phyloP scores from a whole-genome alignment of 1,284 basidiomycete species.

The Fomitopsis pinicola region DNA sequence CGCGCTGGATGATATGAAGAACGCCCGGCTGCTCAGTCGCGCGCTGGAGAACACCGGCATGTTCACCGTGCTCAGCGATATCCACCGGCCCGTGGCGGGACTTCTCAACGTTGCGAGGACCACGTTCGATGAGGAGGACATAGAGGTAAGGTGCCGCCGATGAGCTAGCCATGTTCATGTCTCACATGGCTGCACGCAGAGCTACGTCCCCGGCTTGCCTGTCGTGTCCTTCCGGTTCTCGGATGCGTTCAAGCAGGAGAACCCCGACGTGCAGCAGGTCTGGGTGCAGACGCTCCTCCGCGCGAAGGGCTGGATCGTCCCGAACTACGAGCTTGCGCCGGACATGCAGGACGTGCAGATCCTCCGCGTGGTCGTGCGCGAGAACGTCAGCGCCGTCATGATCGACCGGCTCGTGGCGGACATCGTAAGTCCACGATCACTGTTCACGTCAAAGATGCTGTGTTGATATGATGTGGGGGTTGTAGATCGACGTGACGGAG shows the following conservation, averaged over 20 bases:
- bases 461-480: neutral
- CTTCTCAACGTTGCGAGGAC: conserved; percentile 24
- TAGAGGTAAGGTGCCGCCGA: conserved; percentile 42
- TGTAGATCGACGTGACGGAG: conserved; percentile 58
- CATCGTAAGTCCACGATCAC: conserved; percentile 39
- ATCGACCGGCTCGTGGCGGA: conserved; percentile 61
- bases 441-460: neutral
- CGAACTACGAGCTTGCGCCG: conserved; percentile 83
- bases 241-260: conserved; percentile 63
- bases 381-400: conserved; percentile 65
- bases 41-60: conserved; percentile 81
- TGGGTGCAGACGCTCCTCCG: conserved; percentile 87
- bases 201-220: conserved; percentile 77
- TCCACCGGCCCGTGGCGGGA: conserved; percentile 43
- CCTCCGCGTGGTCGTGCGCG: conserved; percentile 82
- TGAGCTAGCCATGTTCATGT: no score
- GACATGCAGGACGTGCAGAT: conserved; percentile 69
- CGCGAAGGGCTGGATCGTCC: conserved; percentile 83
- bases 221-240: conserved; percentile 92
- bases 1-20: conserved; percentile 75
- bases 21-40: conserved; percentile 81
- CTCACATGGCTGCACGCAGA: conserved; percentile 30
- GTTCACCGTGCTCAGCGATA: conserved; percentile 72
- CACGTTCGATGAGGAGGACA: conserved; percentile 41
- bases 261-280: conserved; percentile 79